Evolutionary conservation across 75 land plant genomes (phyloP), one percentile per base, ranked within the genome.

Genomic region (Sequoiadendron giganteum): DNA sequence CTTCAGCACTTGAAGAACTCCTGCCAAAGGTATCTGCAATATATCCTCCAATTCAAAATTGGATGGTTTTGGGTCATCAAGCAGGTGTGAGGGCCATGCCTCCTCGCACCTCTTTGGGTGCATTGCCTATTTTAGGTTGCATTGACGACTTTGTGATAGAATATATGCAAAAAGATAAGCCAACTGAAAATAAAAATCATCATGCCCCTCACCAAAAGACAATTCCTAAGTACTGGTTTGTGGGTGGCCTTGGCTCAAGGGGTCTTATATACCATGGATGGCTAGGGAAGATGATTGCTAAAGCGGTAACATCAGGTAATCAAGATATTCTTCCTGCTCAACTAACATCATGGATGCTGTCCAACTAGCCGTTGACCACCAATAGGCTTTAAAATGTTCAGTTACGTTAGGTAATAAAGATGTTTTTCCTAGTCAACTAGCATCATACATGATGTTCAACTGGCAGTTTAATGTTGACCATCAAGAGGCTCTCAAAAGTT

Each of bases 51-150:
- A 91, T 98, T 48, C 91, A 42, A 16, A 84, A 93, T 3, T 98
- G 99, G 99, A 70, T 28, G 11, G 88, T 96, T 21, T 65, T 77
- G 11, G 91, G 91, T 47, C 93, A 94, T 40, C 91, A 84, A 48
- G 99, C 96, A 56, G 99, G 99, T 30, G 84, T 98, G 88, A 94
- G 99, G 85, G 99, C 99, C 49, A 95, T 98, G 99, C 98, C 99
- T 32, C 99, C 99, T 18, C 89, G 94, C 82, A 96, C 94, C 72
- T 85, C 90, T 1, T 55, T 89, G 30, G 99, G 99, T 61, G 92
- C 98, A 32, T 87, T 96, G 72, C 99, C 99, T 15, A 92, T 98
- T 52, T 43, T 97, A 84, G 99, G 99, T 36, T 93, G 97, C 78
- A 77, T 98, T 5, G 91, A 98, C 91, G 88, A 94, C 34, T 30